Base-by-base conservation (phyloP, 768 basidiomycete genomes). In the Piloderma croceum region DNA sequence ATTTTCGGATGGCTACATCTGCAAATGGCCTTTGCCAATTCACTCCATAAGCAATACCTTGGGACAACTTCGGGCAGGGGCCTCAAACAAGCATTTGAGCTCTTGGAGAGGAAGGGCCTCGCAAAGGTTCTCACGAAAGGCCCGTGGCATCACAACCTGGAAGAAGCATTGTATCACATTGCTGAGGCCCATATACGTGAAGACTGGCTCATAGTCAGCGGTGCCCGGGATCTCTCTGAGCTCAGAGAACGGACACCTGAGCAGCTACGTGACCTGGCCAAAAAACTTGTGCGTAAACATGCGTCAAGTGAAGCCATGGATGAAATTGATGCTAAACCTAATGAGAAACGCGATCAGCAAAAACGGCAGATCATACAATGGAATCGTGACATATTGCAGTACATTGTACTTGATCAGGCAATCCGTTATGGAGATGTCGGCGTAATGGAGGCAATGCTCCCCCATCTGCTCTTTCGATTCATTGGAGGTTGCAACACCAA, bases 1-100 rank as follows among this genome's bases (percentile, higher is more conserved):
- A 38, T 52, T 0, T 64, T 65, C 32, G 64, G 70, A 0, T 74
- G 67, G 68, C 58, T 74, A 12, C 69, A 74, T 40, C 43, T 60
- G 1, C 29, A 48, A 20, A 69, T 74, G 59, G 67, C 67, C 4
- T 59, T 59, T 37, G 66, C 57, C 3, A 60, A 63, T 31, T 67
- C 68, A 0, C 34, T 73, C 1, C 63, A 71, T 41, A 60, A 63
- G 31, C 70, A 72, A 39, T 71, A 69, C 44, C 51, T 61, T 4
- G 64, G 64, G 0, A 65, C 64, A 0, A 35, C 48, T 7, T 42
- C 42, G 15, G 45, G 23, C 7, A 34, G 54, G 2, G 60, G 63
- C 0, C 44, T 67, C 3, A 31, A 45, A 13, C 57, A 63, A 2
- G 61, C 58, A 0, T 67, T 67, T 43, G 47, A 56, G 25, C 12